These are phyloP conservation scores for Psilocybe cyanescens DNA, from an alignment of 768 basidiomycete genomes.

Conservation along the genomic window DNA sequence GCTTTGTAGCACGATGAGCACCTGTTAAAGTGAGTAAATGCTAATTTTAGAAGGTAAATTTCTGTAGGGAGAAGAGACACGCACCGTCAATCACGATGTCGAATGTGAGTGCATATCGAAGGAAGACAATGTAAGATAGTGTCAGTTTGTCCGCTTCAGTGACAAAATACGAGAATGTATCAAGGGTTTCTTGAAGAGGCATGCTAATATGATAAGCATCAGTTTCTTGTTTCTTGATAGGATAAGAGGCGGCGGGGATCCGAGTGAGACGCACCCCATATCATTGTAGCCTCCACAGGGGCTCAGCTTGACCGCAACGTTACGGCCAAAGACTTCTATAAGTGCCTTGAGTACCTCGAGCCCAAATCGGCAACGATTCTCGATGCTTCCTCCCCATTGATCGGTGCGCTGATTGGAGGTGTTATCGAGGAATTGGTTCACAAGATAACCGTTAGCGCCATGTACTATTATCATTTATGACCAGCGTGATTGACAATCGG, in stretches of 20 bases:
- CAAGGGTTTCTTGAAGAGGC: constrained; percentile 45
- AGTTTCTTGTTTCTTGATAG: too few species aligned
- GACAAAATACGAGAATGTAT: constrained; percentile 45
- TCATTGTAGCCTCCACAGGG: constrained; percentile 50
- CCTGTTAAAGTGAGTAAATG: background rate
- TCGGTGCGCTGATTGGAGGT: constrained; percentile 53
- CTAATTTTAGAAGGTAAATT: background rate
- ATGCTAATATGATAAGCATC: constrained; percentile 29
- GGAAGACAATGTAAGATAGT: constrained; percentile 17
- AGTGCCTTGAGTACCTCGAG: constrained; percentile 51
- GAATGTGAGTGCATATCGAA: constrained; percentile 5
- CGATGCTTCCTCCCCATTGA: constrained; percentile 60
- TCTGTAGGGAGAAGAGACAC: background rate
- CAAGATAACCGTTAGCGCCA: constrained; percentile 45
- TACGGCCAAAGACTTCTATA: constrained; percentile 42
- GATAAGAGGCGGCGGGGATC: background rate
- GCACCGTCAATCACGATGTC: constrained; percentile 11
- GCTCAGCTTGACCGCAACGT: constrained; percentile 47
- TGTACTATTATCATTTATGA: constrained; percentile 32
- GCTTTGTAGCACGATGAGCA: constrained; percentile 19
- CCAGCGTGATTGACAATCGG: too few species aligned
- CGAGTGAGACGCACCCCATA: constrained; percentile 32
- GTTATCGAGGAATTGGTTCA: constrained; percentile 55
- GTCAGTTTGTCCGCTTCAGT: constrained; percentile 39
- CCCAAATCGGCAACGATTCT: constrained; percentile 58